Evolutionary conservation across 2,329 filamentous ascomycete genomes (phyloP), one percentile per base, ranked within the genome.

Genomic region (Lachnellula arida): DNA sequence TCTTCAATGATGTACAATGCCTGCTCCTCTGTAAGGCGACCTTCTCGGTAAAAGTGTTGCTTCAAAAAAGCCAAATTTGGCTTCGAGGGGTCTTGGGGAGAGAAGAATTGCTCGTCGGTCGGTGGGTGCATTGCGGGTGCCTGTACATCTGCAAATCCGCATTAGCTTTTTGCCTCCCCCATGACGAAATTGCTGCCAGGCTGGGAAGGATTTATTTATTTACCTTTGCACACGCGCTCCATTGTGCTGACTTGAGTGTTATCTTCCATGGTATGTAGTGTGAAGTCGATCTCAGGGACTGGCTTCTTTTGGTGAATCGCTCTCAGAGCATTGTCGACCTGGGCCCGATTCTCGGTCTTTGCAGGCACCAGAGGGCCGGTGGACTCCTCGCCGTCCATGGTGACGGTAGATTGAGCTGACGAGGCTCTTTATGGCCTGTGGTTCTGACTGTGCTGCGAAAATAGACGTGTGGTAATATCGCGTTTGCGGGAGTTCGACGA

Each of bases 151-250:
- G 64, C 69, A 44, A 11, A 22, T 19, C 12, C 5, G 19, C 42
- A 44, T 44, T 14, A 44, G 42, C 22, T 19, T 22, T 22, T 23
- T 44, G 42, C 22, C 5, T 22, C 2, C 19, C 25, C 7, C 17
- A 42, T 42, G 39, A 42, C 28, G 39, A 42, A 42, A 19, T 42
- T 3, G 5, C 22, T 22, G 42, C 42, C 19, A 22, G 7, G n/a
- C 12, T 51, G 54, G 55, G 44, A 34, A 17, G 39, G 3, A 32
- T 32, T 11, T 11, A 32, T 32, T 11, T 11, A 32, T 35, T 62
- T 83, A 97, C 94, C 94, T 91, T 97, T 99, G 81, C 93, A 96
- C 60, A 99, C 94, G 73, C 94, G 85, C 76, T 99, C 94, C 72
- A 88, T 77, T 60, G 94, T 99, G 84, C 84, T 97, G 72, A 99